Evolutionary conservation across 2,329 filamentous ascomycete species (phyloP), one percentile per base, ranked within the genome.

Genomic region (Aspergillus ruber): DNA sequence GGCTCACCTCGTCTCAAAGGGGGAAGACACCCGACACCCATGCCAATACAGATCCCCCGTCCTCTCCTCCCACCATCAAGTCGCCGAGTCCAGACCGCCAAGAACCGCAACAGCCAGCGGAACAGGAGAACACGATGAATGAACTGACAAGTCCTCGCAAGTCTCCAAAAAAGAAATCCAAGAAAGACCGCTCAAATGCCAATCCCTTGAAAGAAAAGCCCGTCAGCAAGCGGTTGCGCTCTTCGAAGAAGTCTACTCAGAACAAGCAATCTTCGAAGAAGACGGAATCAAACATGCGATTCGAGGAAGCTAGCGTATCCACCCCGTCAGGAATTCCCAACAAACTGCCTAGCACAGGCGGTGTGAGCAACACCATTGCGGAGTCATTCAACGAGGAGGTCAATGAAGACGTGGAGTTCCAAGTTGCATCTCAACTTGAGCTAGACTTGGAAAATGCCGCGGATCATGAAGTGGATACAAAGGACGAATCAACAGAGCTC

Each of bases 351-450:
- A 8, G 8, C 36, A 39, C 36, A 39, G 18, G 17, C 8, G 15
- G 18, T 7, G 36, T 20, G 17, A 10, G 15, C 18, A 20, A 39
- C 15, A 12, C 4, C 36, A 20, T 39, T 20, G 17, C 17, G 36
- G 18, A 39, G 21, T 20, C 36, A 10, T 39, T 21, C 10, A 39
- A 39, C 36, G 68, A 73, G 48, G 68, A 73, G 21, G 60, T 70
- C 10, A 39, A 39, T 35, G 68, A 73, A 48, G 68, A 73, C 25
- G 60, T 70, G 50, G 71, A 74, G 42, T 62, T 65, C 10, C 68
- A 73, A 48, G 65, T 71, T 47, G 71, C 69, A 9, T 74, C 71
- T 17, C 72, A 74, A 50, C 57, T 74, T 5, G 69, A 68, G 45
- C 68, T 72, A 50, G 71, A 74, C 50, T 56, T 74, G 38, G 68